A percentile compares a stretch with the other conserved stretches of the same genome.
Evolutionary conservation across 192 early-diverging fungal genomes (phyloP).

Genomic region (Coemansia sp.): DNA sequence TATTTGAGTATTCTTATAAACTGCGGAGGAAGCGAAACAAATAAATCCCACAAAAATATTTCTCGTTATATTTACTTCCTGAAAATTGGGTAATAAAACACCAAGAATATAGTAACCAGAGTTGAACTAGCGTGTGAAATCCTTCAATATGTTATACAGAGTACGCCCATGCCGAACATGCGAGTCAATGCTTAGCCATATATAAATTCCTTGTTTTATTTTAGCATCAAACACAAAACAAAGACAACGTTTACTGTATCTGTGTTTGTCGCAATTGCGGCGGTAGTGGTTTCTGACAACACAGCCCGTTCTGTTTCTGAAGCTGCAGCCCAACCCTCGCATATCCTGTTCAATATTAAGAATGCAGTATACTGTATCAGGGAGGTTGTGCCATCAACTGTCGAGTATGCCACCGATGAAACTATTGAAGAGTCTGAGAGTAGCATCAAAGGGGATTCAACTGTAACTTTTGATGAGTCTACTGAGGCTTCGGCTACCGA

Average conservation of each 20-base stretch:
- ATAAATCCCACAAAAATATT: not conserved
- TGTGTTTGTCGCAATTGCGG: slow-evolving; percentile 7
- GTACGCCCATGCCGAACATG: too few relatives aligned
- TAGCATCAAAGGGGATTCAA: not conserved
- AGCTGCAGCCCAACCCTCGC: not conserved
- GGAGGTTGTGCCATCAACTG: not conserved
- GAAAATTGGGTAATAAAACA: too few relatives aligned
- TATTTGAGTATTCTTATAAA: not conserved
- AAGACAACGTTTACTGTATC: slow-evolving; percentile 16
- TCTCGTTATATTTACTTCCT: not conserved
- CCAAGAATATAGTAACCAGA: too few relatives aligned
- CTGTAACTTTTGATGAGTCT: not conserved
- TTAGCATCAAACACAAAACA: not conserved
- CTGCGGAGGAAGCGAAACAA: not conserved
- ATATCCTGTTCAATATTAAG: not conserved
- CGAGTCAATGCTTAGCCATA: too few relatives aligned
- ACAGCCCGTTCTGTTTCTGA: not conserved
- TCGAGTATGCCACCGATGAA: slow-evolving; percentile 3
- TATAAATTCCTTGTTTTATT: too few relatives aligned
- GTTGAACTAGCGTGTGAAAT: too few relatives aligned
- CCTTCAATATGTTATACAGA: too few relatives aligned
- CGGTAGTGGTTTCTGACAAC: not conserved
- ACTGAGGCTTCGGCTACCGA: not conserved
- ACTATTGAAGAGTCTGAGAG: not conserved
- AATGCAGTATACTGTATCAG: not conserved